Percentiles rank a stretch among this genome's conserved stretches.
phyloP scores from a whole-genome alignment of 345 rosid genomes.

The Brassica incana region DNA sequence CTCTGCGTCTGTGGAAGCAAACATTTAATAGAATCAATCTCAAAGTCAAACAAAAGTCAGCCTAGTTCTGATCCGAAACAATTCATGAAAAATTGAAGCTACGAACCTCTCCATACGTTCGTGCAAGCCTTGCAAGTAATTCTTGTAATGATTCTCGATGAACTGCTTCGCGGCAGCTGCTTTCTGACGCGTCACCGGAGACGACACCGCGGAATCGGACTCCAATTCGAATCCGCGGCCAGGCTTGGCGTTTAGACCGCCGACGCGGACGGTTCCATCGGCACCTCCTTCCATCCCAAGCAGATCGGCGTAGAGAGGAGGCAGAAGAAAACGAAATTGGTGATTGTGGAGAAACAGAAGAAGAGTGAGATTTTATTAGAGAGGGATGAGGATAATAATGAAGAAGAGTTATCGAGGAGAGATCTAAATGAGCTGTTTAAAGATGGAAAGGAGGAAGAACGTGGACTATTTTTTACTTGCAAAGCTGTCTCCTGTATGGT shows the following conservation, averaged over 20 bases:
- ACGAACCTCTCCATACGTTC: constrained; percentile 87
- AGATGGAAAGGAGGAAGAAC: constrained; percentile 23
- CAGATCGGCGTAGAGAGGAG: constrained; percentile 7
- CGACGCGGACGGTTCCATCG: constrained; percentile 78
- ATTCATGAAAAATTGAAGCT: neutral
- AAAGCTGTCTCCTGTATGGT: constrained; percentile 31
- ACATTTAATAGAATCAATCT: neutral
- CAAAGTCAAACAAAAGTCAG: constrained; percentile 24
- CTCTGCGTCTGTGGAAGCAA: constrained; percentile 57
- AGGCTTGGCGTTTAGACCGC: constrained; percentile 59
- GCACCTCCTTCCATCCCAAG: constrained; percentile 78
- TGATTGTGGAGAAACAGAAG: neutral
- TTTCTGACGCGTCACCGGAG: constrained; percentile 94
- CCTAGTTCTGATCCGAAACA: neutral
- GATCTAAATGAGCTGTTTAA: constrained; percentile 27
- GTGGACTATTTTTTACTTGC: constrained; percentile 39
- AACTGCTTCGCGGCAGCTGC: constrained; percentile 98
- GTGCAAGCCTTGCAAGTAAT: constrained; percentile 86
- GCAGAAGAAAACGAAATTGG: neutral
- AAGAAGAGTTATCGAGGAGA: constrained; percentile 21
- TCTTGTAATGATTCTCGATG: constrained; percentile 96
- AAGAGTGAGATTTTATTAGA: constrained; percentile 18
- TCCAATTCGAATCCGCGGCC: constrained; percentile 64
- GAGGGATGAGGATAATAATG: constrained; percentile 8
- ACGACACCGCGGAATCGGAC: constrained; percentile 74